Evolutionary conservation across 179 eudicot genomes (phyloP), one percentile per base, ranked within the genome.

Genomic region (Beta macrorhiza): DNA sequence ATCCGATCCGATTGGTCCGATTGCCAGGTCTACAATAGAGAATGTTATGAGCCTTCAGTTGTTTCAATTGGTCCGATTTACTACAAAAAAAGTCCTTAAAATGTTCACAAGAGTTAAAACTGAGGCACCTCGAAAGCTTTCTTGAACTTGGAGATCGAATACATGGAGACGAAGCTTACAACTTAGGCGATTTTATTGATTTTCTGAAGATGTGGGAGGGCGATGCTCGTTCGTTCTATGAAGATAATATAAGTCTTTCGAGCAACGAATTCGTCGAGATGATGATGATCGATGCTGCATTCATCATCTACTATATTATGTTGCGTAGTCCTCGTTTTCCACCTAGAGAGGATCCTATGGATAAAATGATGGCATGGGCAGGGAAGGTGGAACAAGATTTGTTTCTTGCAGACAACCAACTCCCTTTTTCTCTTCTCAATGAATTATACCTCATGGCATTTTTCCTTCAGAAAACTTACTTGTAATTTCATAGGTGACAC

Each of bases 1-100:
- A n/a, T n/a, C n/a, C n/a, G n/a, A n/a, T n/a, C n/a, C n/a, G n/a
- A n/a, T n/a, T n/a, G n/a, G n/a, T n/a, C n/a, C n/a, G n/a, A n/a
- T n/a, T n/a, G n/a, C n/a, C n/a, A n/a, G n/a, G n/a, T n/a, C n/a
- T n/a, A n/a, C 19, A 78, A 79, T 17, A 74, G 79, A 76, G 83
- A 81, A 67, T 76, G 81, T 12, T 86, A 86, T 74, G 71, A 68
- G 17, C 86, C 86, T 52, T 67, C 59, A 14, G 22, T 81, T 7
- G 83, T 86, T 64, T 86, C 83, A 10, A 78, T 86, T 13, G 86
- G 88, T 52, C 86, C 86, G 25, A 63, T 75, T 56, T 81, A 86
- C 44, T 68, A 81, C 65, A 75, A 80, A 13, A 22, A 63, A 29
- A 44, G 5, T 74, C 78, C 12, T 44, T 83, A 13, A 63, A 86